Evolutionary conservation across 2,329 filamentous ascomycete species (phyloP).

Genomic region (Elsinoe fawcettii): DNA sequence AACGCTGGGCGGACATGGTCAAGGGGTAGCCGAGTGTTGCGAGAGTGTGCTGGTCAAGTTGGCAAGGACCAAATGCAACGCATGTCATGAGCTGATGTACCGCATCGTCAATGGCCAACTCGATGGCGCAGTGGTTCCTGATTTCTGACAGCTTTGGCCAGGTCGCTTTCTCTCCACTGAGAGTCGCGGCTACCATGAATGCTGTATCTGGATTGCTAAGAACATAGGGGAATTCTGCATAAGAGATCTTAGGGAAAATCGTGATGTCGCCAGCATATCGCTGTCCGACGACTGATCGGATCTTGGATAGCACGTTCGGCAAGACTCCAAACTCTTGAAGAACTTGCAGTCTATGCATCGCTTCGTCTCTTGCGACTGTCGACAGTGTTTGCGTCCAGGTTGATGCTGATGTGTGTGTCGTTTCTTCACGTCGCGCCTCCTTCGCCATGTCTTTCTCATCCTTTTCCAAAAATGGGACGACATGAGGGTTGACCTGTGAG

Average conservation of each 20-base stretch:
- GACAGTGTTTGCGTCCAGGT: conserved; percentile 61
- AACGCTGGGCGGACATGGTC: conserved; percentile 1
- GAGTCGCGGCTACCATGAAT: conserved; percentile 74
- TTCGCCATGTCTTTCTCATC: conserved; percentile 46
- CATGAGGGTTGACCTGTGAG: conserved; percentile 91
- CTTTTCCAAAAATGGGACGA: conserved; percentile 73
- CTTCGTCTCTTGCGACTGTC: conserved; percentile 68
- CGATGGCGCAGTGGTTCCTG: conserved; percentile 79
- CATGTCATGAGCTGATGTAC: conserved; percentile 61
- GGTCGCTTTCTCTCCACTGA: conserved; percentile 74
- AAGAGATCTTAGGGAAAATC: conserved; percentile 72
- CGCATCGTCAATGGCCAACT: conserved; percentile 71
- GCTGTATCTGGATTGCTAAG: conserved; percentile 76
- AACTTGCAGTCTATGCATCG: conserved; percentile 71
- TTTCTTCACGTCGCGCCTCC: conserved; percentile 21
- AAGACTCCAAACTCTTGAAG: conserved; percentile 74
- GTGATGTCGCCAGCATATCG: conserved; percentile 94
- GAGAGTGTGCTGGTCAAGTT: conserved; percentile 47
- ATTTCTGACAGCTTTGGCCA: conserved; percentile 87
- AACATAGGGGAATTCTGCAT: conserved; percentile 66
- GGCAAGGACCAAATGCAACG: conserved; percentile 61
- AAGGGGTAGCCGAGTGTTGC: conserved; percentile 19
- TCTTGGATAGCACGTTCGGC: conserved; percentile 60
- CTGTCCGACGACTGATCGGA: conserved; percentile 74
- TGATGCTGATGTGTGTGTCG: conserved; percentile 33